phyloP scores from a whole-genome alignment of 768 basidiomycete genomes.

The Lentinula sp. region DNA sequence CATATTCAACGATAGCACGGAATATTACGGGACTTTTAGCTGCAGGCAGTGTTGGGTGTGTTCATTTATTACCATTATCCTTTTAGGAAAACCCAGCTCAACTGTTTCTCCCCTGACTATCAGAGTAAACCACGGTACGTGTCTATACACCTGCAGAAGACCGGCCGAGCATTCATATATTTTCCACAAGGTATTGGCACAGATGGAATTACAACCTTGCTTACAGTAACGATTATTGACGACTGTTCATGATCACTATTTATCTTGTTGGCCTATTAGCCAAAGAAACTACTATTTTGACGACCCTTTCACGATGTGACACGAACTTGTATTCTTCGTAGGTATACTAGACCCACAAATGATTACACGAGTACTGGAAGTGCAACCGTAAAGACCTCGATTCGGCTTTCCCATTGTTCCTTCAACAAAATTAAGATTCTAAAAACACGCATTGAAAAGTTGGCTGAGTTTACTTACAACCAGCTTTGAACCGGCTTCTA shows the following conservation, averaged over 20 bases:
- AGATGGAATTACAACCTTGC: conserved; percentile 3
- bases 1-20: conserved; percentile 37
- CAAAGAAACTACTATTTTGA: not conserved
- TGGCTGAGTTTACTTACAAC: too few species aligned
- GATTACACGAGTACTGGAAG: too few species aligned
- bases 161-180: not conserved
- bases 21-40: conserved; percentile 50
- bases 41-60: conserved; percentile 40
- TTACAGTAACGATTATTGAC: conserved; percentile 3
- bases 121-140: conserved; percentile 6
- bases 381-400: too few species aligned
- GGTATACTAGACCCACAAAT: too few species aligned
- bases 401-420: too few species aligned
- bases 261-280: not conserved
- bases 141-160: not conserved
- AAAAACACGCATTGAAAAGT: too few species aligned
- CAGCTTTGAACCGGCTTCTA: not conserved
- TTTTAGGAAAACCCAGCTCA: not conserved
- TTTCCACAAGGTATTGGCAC: not conserved
- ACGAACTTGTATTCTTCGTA: not conserved
- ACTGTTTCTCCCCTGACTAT: not conserved
- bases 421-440: too few species aligned
- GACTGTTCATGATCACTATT: not conserved
- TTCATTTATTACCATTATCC: not conserved
- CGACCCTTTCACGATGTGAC: not conserved